Conservation (phyloP, 2,329 filamentous ascomycete genomes). For the Cercospora sp. region DNA sequence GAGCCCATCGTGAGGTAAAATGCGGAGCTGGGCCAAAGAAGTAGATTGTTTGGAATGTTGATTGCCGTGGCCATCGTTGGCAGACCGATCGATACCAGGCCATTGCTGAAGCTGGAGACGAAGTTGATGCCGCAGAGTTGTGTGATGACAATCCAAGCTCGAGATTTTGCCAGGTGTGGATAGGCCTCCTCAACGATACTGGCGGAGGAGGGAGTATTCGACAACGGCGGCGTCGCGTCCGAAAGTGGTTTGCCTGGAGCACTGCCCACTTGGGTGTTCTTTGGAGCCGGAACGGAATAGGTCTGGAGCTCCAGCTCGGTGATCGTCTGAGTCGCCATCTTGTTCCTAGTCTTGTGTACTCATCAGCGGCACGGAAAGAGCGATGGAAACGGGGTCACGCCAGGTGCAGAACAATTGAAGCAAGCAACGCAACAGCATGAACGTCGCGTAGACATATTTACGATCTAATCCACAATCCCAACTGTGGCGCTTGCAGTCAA, state of each 20-base stretch:
- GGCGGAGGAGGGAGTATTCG: neutral
- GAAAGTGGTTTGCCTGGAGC: neutral
- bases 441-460: neutral
- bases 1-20: slow-evolving; percentile 51
- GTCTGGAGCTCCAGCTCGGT: neutral
- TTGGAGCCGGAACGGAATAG: neutral
- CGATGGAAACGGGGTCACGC: neutral
- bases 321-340: slow-evolving; percentile 6
- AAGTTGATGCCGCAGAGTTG: slow-evolving; percentile 29
- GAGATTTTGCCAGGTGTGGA: slow-evolving; percentile 16
- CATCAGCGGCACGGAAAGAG: neutral
- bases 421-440: neutral
- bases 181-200: neutral
- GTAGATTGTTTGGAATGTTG: slow-evolving; percentile 21
- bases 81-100: slow-evolving; percentile 27
- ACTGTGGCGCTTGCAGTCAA: slow-evolving; percentile 1
- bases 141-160: slow-evolving; percentile 24
- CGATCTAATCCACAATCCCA: neutral
- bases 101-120: slow-evolving; percentile 29
- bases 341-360: neutral
- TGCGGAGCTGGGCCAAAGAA: slow-evolving; percentile 35
- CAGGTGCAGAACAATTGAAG: neutral
- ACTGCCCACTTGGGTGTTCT: neutral
- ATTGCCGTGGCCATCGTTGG: slow-evolving; percentile 25
- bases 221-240: neutral